A percentile compares a stretch with the other conserved stretches of the same genome.
Conservation (phyloP, 2,329 filamentous ascomycete genomes). For the Aspergillus tamarii region DNA sequence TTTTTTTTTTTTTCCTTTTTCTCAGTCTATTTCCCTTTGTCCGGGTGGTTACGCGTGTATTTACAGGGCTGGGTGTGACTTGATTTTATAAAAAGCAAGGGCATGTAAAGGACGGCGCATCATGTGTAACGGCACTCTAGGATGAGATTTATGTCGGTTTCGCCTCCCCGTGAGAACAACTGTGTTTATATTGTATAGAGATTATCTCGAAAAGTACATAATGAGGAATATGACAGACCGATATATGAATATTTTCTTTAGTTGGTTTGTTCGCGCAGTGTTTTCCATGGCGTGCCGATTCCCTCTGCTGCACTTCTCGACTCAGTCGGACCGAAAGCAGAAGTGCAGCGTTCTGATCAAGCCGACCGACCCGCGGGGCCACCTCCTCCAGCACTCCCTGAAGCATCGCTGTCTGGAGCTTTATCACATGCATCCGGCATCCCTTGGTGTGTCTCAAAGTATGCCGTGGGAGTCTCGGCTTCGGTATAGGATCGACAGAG, state of each 20-base stretch:
- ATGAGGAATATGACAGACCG: conserved; percentile 15
- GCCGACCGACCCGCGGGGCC: neutral
- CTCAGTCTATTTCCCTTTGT: neutral
- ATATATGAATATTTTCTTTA: neutral
- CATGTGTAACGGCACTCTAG: neutral
- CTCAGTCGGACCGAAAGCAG: neutral
- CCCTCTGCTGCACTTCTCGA: too few species aligned
- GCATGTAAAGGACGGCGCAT: neutral
- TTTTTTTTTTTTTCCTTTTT: neutral
- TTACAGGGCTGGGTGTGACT: neutral
- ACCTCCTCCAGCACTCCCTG: too few species aligned
- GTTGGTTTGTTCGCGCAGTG: neutral
- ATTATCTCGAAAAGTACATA: conserved; percentile 10
- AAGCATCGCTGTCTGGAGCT: neutral
- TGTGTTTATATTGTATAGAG: conserved; percentile 11
- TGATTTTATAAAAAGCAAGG: neutral
- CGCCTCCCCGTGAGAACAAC: neutral
- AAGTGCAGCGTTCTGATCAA: neutral
- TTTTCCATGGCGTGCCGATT: too few species aligned
- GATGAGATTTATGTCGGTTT: conserved; percentile 3
- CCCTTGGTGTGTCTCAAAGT: too few species aligned
- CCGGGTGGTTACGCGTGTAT: neutral
- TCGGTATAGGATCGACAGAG: neutral
- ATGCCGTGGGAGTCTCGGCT: neutral
- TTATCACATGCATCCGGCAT: neutral